phyloP scores from a whole-genome alignment of 495 filamentous ascomycete genomes.

The Penicillium samsonianum region DNA sequence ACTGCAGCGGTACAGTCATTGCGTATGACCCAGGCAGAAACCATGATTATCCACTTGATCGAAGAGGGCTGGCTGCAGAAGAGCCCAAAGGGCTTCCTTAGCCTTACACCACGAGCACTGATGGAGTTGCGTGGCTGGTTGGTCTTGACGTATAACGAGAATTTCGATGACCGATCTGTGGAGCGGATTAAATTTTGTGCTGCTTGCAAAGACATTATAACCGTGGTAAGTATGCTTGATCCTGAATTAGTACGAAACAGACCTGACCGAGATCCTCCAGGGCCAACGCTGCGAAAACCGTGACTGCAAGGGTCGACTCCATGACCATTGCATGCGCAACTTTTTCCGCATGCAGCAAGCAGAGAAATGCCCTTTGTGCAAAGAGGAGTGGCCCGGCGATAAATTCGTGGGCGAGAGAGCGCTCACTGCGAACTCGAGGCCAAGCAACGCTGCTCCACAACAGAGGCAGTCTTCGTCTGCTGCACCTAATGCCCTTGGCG shows the following conservation, averaged over 20 bases:
- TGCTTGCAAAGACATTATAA: slow-evolving; percentile 89
- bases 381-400: slow-evolving; percentile 68
- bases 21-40: slow-evolving; percentile 75
- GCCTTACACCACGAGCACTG: slow-evolving; percentile 71
- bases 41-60: slow-evolving; percentile 65
- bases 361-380: slow-evolving; percentile 73
- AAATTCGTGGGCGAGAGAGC: slow-evolving; percentile 83
- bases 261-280: slow-evolving; percentile 31
- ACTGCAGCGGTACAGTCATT: slow-evolving; percentile 56
- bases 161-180: slow-evolving; percentile 41
- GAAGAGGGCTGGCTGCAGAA: slow-evolving; percentile 84
- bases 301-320: slow-evolving; percentile 69
- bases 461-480: slow-evolving; percentile 14
- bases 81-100: slow-evolving; percentile 68
- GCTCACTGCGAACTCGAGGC: slow-evolving; percentile 38
- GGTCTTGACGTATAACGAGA: slow-evolving; percentile 76
- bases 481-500: slow-evolving; percentile 10
- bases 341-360: slow-evolving; percentile 67
- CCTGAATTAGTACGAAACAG: neutral
- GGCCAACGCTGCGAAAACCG: slow-evolving; percentile 77
- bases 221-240: slow-evolving; percentile 53
- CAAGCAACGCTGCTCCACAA: slow-evolving; percentile 29
- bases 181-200: slow-evolving; percentile 81
- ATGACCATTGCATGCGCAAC: slow-evolving; percentile 72
- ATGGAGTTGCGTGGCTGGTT: slow-evolving; percentile 86